Conservation (phyloP, 2,329 filamentous ascomycete species). For the Trichoderma atrobrunneum region DNA sequence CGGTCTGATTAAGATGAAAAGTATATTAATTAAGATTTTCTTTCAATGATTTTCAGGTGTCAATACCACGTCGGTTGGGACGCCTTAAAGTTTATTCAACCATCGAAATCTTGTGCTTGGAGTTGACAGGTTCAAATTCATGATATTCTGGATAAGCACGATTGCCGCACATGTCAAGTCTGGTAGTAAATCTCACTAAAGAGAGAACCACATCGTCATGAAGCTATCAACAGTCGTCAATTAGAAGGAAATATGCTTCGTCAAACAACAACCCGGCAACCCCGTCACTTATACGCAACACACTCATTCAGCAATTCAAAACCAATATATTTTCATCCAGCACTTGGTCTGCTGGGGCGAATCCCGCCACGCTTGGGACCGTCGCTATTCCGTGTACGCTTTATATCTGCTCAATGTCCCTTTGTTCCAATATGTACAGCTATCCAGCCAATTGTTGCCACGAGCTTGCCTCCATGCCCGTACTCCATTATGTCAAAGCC, state of each 20-base stretch:
- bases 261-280: neutral
- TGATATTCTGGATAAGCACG: no score
- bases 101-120: neutral
- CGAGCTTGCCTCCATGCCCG: neutral
- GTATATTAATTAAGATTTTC: no score
- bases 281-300: neutral
- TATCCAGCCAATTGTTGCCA: constrained; percentile 14
- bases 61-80: neutral
- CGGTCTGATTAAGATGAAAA: no score
- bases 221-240: no score
- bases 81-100: neutral
- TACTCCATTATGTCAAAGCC: constrained; percentile 8
- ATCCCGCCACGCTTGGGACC: neutral
- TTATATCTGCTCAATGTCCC: constrained; percentile 7
- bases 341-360: neutral
- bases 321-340: constrained; percentile 14
- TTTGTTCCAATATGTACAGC: constrained; percentile 16
- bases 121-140: no score
- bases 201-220: neutral
- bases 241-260: no score
- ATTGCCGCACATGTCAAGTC: no score
- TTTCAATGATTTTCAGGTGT: no score
- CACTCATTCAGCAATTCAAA: neutral
- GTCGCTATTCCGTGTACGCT: neutral
- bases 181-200: no score